These are phyloP conservation scores for Saccharomyces eubayanus DNA, from an alignment of 805 yeast species.

Conservation along the genomic window DNA sequence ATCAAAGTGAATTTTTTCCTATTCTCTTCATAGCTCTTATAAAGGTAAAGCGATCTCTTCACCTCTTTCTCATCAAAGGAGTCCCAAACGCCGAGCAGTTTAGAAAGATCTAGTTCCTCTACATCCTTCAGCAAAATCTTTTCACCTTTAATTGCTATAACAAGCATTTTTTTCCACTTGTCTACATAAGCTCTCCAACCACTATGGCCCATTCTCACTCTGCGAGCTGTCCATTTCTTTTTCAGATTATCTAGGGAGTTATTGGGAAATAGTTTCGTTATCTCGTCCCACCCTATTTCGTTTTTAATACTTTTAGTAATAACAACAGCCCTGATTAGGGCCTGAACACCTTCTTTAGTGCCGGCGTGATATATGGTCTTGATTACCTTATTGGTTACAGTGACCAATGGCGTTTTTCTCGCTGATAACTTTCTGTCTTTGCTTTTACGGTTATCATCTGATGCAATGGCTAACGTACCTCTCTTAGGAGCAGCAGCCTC, in stretches of 20 bases:
- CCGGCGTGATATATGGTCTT: constrained; percentile 18
- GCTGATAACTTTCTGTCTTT: not conserved
- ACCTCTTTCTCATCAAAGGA: constrained; percentile 35
- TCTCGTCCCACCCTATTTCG: constrained; percentile 58
- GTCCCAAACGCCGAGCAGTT: constrained; percentile 59
- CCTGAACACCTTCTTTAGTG: constrained; percentile 41
- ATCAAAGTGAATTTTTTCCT: constrained; percentile 38
- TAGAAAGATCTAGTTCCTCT: constrained; percentile 40
- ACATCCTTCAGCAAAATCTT: constrained; percentile 42
- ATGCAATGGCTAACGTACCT: not conserved
- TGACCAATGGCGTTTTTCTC: not conserved
- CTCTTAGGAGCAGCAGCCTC: not conserved
- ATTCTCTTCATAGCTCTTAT: constrained; percentile 40
- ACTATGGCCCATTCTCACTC: constrained; percentile 50
- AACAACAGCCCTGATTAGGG: constrained; percentile 55
- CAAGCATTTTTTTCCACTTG: constrained; percentile 60
- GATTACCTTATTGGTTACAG: not conserved
- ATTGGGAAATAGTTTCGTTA: constrained; percentile 41
- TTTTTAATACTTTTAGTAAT: constrained; percentile 55
- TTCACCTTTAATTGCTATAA: constrained; percentile 51
- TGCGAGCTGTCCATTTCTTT: constrained; percentile 55
- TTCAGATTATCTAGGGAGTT: constrained; percentile 39
- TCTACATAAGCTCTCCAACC: constrained; percentile 47
- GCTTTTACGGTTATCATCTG: not conserved
- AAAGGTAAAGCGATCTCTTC: constrained; percentile 12